A percentile compares a stretch with the other conserved stretches of the same genome.
phyloP scores from a whole-genome alignment of 2,329 filamentous ascomycete species.

The Aureobasidium melanogenum region DNA sequence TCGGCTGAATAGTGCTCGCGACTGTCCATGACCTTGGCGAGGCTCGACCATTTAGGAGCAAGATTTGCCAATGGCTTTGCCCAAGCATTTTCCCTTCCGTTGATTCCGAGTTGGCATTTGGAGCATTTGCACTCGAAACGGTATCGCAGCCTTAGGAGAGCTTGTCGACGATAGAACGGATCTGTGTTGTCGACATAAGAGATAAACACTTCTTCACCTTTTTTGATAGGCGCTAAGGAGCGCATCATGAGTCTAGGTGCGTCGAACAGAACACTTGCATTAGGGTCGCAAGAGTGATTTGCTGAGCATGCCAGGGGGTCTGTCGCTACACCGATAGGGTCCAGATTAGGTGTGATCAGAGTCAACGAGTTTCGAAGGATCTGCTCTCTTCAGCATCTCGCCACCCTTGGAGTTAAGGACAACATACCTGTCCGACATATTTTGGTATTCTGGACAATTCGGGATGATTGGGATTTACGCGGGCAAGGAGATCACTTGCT shows the following conservation, averaged over 20 bases:
- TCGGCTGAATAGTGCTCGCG: constrained; percentile 11
- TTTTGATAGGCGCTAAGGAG: constrained; percentile 43
- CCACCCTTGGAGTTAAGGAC: not conserved
- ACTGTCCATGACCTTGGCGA: constrained; percentile 17
- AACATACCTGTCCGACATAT: constrained; percentile 1
- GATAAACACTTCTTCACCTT: constrained; percentile 51
- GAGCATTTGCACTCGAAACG: constrained; percentile 50
- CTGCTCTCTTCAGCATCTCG: constrained; percentile 24
- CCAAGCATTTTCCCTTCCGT: constrained; percentile 34
- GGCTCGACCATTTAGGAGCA: constrained; percentile 17
- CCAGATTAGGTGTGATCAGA: constrained; percentile 45
- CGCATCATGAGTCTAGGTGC: constrained; percentile 42
- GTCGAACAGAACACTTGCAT: constrained; percentile 50
- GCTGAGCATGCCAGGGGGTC: constrained; percentile 46
- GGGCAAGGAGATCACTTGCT: not conserved
- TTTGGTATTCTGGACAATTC: not conserved
- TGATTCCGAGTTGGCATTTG: constrained; percentile 37
- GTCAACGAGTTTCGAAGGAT: constrained; percentile 51
- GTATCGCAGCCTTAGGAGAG: constrained; percentile 46
- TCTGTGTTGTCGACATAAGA: constrained; percentile 53
- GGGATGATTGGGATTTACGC: not conserved
- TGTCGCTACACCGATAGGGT: constrained; percentile 51
- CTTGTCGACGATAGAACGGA: constrained; percentile 41
- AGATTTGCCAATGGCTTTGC: constrained; percentile 20
- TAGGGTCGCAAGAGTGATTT: constrained; percentile 56